Evolutionary conservation across 768 basidiomycete genomes (phyloP), one percentile per base, ranked within the genome.

Genomic region (Leccinum variicolor): DNA sequence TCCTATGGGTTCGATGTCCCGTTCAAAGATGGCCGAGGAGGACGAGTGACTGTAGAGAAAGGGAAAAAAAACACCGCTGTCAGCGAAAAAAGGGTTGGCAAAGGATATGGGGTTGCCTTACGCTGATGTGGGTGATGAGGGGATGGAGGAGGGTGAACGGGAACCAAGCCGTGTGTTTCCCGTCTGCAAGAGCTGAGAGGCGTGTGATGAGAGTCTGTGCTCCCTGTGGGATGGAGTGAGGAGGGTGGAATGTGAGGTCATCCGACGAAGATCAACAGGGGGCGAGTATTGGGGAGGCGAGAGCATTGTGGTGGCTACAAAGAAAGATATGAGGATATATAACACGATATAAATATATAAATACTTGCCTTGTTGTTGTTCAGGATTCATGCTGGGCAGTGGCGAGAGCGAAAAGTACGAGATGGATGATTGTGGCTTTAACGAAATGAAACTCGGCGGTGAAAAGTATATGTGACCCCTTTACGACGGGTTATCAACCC

Each of bases 1-100:
- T 6, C 67, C 65, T 1, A 73, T 54, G 15, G 86, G 86, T 63
- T 94, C 92, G 61, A 95, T 92, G 69, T 95, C 92, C 34, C 92
- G 84, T 73, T 95, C 92, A 59, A 95, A 95, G 56, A 94, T 95
- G 36, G 92, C 92, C 1, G 91, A 93, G 0, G 90, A 90, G 0
- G 90, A 90, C 0, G 90, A 93, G 65, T 90, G 84, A 1, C 64
- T 61, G 53, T 55, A 58, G 39, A 50, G 29, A 47, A 11, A 17
- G 11, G 13, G n/a, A 21, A 54, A 33, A 48, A 58, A 26, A 2
- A 54, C 15, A 50, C 23, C 23, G 46, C 29, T 34, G 61, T 62
- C 14, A 67, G 58, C 36, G 45, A 29, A 50, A 15, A 55, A 15
- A 54, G 52, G 52, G 21, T 50, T 33, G 45, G 19, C 26, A 43